phyloP scores from a whole-genome alignment of 1,284 basidiomycete genomes.

The Cryptococcus sp. region DNA sequence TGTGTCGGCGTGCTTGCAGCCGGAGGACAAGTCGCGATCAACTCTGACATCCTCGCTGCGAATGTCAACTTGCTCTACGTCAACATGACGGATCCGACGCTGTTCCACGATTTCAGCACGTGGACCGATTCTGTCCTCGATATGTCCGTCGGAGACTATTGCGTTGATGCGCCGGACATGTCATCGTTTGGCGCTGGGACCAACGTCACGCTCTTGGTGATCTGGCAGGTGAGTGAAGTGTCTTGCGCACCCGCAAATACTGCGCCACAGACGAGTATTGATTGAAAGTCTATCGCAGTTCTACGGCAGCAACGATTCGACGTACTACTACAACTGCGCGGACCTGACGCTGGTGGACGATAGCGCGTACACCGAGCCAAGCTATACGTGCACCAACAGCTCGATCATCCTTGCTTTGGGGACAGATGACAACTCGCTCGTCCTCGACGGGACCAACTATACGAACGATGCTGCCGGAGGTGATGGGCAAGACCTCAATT shows the following conservation, averaged over 20 bases:
- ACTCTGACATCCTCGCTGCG: slow-evolving; percentile 14
- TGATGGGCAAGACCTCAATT: too few relatives aligned
- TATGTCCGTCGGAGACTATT: slow-evolving; percentile 33
- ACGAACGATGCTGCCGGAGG: too few relatives aligned
- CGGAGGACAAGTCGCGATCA: slow-evolving; percentile 30
- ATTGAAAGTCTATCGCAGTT: slow-evolving; percentile 9
- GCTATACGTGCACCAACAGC: too few relatives aligned
- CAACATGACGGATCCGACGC: slow-evolving; percentile 25
- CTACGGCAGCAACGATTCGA: slow-evolving; percentile 7
- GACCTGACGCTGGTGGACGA: slow-evolving; percentile 30
- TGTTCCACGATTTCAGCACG: slow-evolving; percentile 33
- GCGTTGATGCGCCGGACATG: slow-evolving; percentile 38
- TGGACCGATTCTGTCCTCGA: slow-evolving; percentile 28
- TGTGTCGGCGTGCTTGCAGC: neutral
- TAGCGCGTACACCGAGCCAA: slow-evolving; percentile 8
- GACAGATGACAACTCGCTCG: too few relatives aligned
- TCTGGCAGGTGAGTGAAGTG: slow-evolving; percentile 25
- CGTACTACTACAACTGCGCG: slow-evolving; percentile 33
- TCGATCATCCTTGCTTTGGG: too few relatives aligned
- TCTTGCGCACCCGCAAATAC: neutral
- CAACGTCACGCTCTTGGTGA: slow-evolving; percentile 33
- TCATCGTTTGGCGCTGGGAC: slow-evolving; percentile 27
- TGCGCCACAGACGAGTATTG: neutral
- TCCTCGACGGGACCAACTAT: too few relatives aligned
- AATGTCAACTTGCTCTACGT: slow-evolving; percentile 31